Evolutionary conservation across 2,329 filamentous ascomycete species (phyloP).

Genomic region (Xylaria sp.): DNA sequence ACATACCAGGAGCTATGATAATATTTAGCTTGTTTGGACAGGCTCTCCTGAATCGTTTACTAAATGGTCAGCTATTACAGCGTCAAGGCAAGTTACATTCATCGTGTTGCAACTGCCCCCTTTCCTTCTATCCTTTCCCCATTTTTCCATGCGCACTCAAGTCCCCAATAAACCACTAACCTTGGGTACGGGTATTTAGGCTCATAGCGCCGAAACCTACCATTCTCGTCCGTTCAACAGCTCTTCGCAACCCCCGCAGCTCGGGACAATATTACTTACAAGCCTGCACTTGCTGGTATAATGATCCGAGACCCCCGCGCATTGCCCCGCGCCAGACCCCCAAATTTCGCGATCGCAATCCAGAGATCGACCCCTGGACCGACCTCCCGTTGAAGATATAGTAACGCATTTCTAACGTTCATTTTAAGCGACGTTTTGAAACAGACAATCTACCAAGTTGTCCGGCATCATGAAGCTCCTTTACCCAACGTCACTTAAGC

Average conservation of each 20-base stretch:
- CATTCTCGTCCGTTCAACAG: slow-evolving; percentile 1
- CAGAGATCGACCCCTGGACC: not conserved
- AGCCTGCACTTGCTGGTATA: not conserved
- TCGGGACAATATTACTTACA: slow-evolving; percentile 20
- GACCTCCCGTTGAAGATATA: not conserved
- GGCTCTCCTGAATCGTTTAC: not conserved
- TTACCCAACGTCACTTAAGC: slow-evolving; percentile 70
- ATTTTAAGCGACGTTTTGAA: not conserved
- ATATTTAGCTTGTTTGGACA: not conserved
- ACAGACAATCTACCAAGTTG: not conserved
- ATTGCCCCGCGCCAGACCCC: slow-evolving; percentile 28
- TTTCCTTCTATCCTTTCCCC: not conserved
- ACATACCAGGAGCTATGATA: not conserved
- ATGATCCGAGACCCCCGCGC: slow-evolving; percentile 13
- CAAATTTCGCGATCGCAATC: slow-evolving; percentile 9
- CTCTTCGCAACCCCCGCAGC: slow-evolving; percentile 10
- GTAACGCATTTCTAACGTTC: not conserved
- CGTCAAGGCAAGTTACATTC: slow-evolving; percentile 3
- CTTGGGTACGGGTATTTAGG: slow-evolving; percentile 8
- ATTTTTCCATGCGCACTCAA: not conserved
- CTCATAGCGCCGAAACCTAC: slow-evolving; percentile 22
- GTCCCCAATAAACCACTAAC: slow-evolving; percentile 5
- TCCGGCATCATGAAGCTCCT: slow-evolving; percentile 67
- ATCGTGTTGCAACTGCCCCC: not conserved
- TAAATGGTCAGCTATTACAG: not conserved